Percentiles rank a stretch among this genome's conserved stretches.
phyloP scores from a whole-genome alignment of 208 protist species.

The Leishmania major region DNA sequence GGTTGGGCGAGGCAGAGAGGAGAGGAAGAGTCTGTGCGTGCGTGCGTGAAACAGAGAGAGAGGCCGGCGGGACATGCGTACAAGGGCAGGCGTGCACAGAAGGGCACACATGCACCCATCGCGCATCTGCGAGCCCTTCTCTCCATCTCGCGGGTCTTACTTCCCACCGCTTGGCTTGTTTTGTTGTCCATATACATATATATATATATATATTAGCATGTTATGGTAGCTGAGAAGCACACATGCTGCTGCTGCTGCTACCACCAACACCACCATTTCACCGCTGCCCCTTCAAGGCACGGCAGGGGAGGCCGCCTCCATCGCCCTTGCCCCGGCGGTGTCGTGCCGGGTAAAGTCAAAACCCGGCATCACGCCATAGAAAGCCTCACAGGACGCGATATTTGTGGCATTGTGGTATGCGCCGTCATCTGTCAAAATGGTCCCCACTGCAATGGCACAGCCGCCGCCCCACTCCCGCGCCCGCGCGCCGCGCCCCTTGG shows the following conservation, averaged over 20 bases:
- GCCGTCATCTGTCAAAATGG: conserved; percentile 40
- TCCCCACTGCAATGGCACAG: conserved; percentile 36
- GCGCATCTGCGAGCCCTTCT: neutral
- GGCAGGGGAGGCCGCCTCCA: neutral
- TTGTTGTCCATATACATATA: neutral
- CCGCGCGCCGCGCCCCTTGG: neutral
- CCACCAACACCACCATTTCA: neutral
- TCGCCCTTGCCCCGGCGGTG: neutral
- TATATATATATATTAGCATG: too few species aligned
- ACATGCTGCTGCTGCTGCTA: neutral
- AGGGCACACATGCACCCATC: neutral
- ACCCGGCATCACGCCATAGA: conserved; percentile 26
- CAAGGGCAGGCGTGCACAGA: neutral
- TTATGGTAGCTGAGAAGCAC: neutral
- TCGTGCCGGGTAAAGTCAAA: neutral
- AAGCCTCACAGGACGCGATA: conserved; percentile 32
- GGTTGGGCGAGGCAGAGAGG: neutral
- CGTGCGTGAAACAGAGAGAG: neutral
- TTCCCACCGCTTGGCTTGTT: too few species aligned
- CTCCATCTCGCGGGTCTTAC: neutral
- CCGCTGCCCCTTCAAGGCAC: neutral
- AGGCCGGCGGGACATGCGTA: neutral
- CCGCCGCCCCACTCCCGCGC: neutral
- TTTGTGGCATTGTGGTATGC: conserved; percentile 57
- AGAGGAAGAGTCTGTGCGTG: neutral